Base-by-base conservation (phyloP, 768 basidiomycete genomes). In the Cystoderma amianthinum region DNA sequence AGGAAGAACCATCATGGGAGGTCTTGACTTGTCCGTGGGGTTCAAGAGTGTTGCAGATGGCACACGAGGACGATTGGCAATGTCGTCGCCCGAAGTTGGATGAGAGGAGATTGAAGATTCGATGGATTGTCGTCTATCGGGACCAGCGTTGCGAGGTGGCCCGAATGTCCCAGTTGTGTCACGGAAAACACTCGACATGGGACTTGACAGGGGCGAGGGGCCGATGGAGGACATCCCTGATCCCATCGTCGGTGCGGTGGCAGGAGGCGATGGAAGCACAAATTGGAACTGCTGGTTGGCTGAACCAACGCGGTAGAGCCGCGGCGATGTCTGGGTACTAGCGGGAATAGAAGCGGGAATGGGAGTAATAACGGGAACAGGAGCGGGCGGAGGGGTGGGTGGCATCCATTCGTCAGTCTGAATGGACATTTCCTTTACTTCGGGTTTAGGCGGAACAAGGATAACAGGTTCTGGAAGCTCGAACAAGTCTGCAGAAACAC, bases 1-100 rank as follows among this genome's bases (percentile, higher is more conserved):
- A 0, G 88, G 88, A 2, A 92, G 64, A 20, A 77, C 65, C 85
- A 91, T 88, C 61, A 80, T 89, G 0, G 91, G 89, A 35, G 91
- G 92, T 40, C 78, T 79, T 13, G 84, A 76, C 65, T 84, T 91
- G 64, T 88, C 85, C 20, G 82, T 71, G 4, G 70, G 60, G 7
- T 70, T 64, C 22, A 59, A 61, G 51, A 63, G 69, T 6, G 48
- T 36, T 20, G 56, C 48, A 10, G 57, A 48, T n/a, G 82, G 80
- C 15, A 77, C 76, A 32, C 82, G 76, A n/a, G 80, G 68, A 22
- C 82, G 76, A 35, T 48, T 49, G 5, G 59, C 44, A 15, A 44
- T 39, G 16, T 68, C 58, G 46, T 64, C 71, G 22, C 74, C 74
- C 28, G 74, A 74, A 28, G 10, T 30, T 15, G 67, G 55, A 23